Base-by-base conservation (phyloP, 2,329 filamentous ascomycete species). In the Penicillium glabrum region DNA sequence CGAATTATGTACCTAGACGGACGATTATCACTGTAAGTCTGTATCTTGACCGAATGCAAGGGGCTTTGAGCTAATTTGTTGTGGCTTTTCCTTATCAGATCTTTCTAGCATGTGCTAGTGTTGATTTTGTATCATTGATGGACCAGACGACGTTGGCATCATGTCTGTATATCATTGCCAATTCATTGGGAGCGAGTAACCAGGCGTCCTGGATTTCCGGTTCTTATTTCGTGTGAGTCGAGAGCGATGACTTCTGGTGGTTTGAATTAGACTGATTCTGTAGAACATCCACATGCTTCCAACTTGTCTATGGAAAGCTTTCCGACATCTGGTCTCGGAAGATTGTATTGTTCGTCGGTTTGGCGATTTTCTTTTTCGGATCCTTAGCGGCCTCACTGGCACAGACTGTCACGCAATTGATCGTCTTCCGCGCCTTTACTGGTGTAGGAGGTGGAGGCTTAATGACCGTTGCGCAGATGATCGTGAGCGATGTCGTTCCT, bases 251-350 rank as follows among this genome's bases (percentile, higher is more conserved):
- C 35, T 5, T 39, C 11, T 10, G n/a, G 9, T 2, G 14, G 35
- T n/a, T n/a, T 10, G 6, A 19, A 33, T 33, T 9, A 3, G 7
- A 11, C 49, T 44, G 33, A 48, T 24, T 21, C 9, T 14, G 26
- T 46, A 81, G 92, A 31, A 91, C 89, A 1, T 89, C 86, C 10
- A 87, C 86, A 0, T 82, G 81, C 13, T 88, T 87, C 64, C 85
- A 87, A 66, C 82, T 87, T 49, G 75, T 89, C 3, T 87, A 88
- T 67, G 86, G 86, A 23, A 79, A 84, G 0, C 67, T 86, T 8
- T 86, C 83, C 0, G 84, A 87, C 65, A 81, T 87, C 9, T 80
- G 85, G 58, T 84, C 83, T 16, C 79, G 86, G 16, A 87, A 87
- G 64, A 72, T 78, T 2, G 75, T 88, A 8, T 81, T 84, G 24